Base-by-base conservation (phyloP, 257 asterid species). In the Salvia hispanica region DNA sequence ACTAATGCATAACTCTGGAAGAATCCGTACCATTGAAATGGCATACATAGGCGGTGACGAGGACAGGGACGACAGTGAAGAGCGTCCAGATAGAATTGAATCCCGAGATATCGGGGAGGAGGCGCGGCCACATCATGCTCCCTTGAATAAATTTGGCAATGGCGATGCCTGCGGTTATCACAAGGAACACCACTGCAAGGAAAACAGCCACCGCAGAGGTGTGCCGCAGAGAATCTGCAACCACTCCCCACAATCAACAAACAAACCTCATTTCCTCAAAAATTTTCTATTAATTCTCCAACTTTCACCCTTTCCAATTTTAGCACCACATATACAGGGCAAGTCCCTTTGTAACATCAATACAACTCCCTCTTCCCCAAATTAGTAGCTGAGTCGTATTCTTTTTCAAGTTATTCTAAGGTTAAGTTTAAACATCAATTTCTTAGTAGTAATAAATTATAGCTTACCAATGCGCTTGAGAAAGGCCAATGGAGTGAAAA, bases 41-140 rank as follows among this genome's bases (percentile, higher is more conserved):
- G 82, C 89, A 80, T 40, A 86, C 79, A 31, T 80, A 82, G 7
- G 88, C 80, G 1, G 86, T 80, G 7, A 88, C 91, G 12, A 80
- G 81, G 58, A 82, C 87, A 25, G 89, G 95, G 52, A 88, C 89
- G 16, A 78, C 86, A 0, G 87, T 88, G 83, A 86, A 86, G 77
- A 86, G 87, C n/a, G 76, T 45, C 83, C 89, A 79, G 42, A 85
- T 40, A 7, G 88, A 86, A 69, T 78, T 54, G 14, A 73, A 15
- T 69, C 80, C 92, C 8, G 67, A 44, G 34, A 77, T 50, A 54
- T 70, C 65, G 11, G 93, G 90, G 33, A 81, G 70, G 51, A 84
- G 64, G 57, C 83, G 77, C 0, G 83, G 89, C 72, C 67, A 70
- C 16, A 52, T 40, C 14, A 73, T 75, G 48, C 78, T 74, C 51